Evolutionary conservation across 768 basidiomycete species (phyloP), one percentile per base, ranked within the genome.

Genomic region (Rhizopogon salebrosus): DNA sequence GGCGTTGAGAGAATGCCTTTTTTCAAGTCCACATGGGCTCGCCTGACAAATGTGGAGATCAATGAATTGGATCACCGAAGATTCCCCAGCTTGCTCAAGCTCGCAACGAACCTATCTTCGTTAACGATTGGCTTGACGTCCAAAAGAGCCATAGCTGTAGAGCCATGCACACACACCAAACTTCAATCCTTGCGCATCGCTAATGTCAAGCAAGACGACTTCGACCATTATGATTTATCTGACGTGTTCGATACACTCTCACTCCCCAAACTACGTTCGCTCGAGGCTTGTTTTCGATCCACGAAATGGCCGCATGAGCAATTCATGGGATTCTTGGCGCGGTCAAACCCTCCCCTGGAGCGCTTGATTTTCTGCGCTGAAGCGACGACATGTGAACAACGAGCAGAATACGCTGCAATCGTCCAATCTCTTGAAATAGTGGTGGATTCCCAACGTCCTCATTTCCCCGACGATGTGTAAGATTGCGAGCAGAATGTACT

Each of bases 341-440:
- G 62, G 1, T 63, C 62, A n/a, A 13, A 4, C n/a, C 66, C 64
- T 35, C 59, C 59, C 14, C 52, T 63, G 7, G 55, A 61, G 56
- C 57, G 24, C 22, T 52, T 63, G 20, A 56, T 57, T 29, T 41
- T 62, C 7, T 58, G 57, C 1, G 16, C 53, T 18, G 52, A 53
- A 16, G 51, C 48, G 43, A 52, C 56, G 8, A 62, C 36, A 18
- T 59, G 62, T 46, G 52, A 56, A 18, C 59, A 52, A 20, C 53
- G 50, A 41, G 48, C 35, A 22, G 52, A 48, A 37, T 63, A 57
- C 36, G 35, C 31, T 26, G 42, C 49, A 37, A 14, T 61, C 36
- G 40, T 58, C 52, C 62, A 64, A 3, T 65, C 58, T 20, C 42
- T 63, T 34, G 54, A 53, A 27, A 22, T 46, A 16, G 14, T 46